A percentile compares a stretch with the other conserved stretches of the same genome.
These are phyloP conservation scores for Brasenia schreberi DNA, from an alignment of 164 flowering plant species.

Conservation along the genomic window DNA sequence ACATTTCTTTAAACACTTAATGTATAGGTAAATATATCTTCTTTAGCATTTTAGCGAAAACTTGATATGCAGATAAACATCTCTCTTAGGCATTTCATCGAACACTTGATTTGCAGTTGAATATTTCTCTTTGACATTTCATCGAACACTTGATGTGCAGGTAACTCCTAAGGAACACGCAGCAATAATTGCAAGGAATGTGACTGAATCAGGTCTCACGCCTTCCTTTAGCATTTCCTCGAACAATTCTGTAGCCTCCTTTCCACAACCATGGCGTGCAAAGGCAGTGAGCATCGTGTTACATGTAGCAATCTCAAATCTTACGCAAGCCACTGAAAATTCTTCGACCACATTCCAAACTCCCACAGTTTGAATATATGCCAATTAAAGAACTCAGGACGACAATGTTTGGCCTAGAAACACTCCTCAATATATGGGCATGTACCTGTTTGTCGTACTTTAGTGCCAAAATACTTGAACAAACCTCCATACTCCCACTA, in stretches of 20 bases:
- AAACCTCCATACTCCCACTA: constrained; percentile 59
- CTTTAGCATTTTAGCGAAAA: no score
- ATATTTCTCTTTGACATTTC: no score
- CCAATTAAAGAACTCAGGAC: constrained; percentile 62
- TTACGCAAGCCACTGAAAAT: constrained; percentile 29
- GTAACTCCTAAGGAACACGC: no score
- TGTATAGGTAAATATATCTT: no score
- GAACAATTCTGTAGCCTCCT: constrained; percentile 32
- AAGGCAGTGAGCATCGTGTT: constrained; percentile 68
- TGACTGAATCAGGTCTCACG: constrained; percentile 32
- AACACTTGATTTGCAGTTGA: no score
- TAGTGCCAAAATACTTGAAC: constrained; percentile 37
- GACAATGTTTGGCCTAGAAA: constrained; percentile 42
- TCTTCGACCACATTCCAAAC: constrained; percentile 19
- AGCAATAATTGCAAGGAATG: constrained; percentile 42
- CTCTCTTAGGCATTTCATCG: no score
- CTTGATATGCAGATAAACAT: no score
- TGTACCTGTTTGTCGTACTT: constrained; percentile 63
- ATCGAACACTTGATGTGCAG: no score
- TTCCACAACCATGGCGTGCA: constrained; percentile 57
- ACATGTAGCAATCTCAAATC: constrained; percentile 50
- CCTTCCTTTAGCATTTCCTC: constrained; percentile 34
- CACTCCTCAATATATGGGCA: constrained; percentile 31
- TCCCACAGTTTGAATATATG: constrained; percentile 73
- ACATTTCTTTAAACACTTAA: no score